Evolutionary conservation across 116 monocot genomes (phyloP).

Genomic region (Cymodocea nodosa): DNA sequence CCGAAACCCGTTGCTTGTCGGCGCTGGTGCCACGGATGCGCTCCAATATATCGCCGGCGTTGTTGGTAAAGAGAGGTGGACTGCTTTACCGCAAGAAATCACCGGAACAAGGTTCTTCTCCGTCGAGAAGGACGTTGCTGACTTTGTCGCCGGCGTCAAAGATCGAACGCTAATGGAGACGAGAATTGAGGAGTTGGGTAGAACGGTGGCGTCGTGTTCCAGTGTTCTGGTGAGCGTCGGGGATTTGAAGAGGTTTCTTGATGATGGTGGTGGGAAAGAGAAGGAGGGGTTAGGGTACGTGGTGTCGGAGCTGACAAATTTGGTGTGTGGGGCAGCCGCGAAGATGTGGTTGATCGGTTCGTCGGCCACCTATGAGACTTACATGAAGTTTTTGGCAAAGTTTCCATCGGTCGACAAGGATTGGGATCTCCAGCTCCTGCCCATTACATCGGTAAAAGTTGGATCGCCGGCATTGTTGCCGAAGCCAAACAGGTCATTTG

Average conservation of each 20-base stretch:
- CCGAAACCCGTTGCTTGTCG: constrained; percentile 75
- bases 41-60: constrained; percentile 24
- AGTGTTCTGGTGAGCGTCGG: constrained; percentile 60
- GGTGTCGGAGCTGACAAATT: constrained; percentile 47
- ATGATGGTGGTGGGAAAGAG: constrained; percentile 14
- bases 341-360: constrained; percentile 63
- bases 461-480: constrained; percentile 14
- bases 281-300: constrained; percentile 16
- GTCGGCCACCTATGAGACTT: constrained; percentile 73
- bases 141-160: not conserved
- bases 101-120: constrained; percentile 30
- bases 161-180: constrained; percentile 7
- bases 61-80: constrained; percentile 28
- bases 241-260: constrained; percentile 61
- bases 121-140: constrained; percentile 25
- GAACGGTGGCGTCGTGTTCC: constrained; percentile 8
- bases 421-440: constrained; percentile 84
- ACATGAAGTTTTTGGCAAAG: constrained; percentile 63
- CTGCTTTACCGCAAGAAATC: constrained; percentile 30
- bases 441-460: constrained; percentile 43
- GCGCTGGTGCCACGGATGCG: constrained; percentile 24
- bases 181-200: constrained; percentile 18
- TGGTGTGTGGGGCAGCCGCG: constrained; percentile 25
- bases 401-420: constrained; percentile 66
- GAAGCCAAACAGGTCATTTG: constrained; percentile 34